These are phyloP conservation scores for Trichophyton equinum DNA, from an alignment of 2,329 filamentous ascomycete species.

Conservation along the genomic window DNA sequence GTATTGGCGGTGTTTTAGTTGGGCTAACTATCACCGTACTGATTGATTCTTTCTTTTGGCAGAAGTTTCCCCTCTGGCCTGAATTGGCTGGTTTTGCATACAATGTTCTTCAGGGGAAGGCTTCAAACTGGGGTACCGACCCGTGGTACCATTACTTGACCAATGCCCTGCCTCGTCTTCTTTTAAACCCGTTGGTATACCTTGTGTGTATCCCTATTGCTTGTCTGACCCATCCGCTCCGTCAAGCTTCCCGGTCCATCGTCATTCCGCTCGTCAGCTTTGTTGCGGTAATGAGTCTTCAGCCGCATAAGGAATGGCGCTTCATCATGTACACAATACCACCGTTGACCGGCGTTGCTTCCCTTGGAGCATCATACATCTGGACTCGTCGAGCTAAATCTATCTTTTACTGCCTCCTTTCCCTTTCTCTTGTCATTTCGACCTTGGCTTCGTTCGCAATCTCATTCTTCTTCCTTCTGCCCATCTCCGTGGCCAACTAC, in stretches of 20 bases:
- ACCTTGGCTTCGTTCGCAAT: slow-evolving; percentile 47
- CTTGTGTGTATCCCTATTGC: slow-evolving; percentile 40
- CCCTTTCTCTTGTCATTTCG: slow-evolving; percentile 46
- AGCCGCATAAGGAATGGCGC: slow-evolving; percentile 91
- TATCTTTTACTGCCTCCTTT: slow-evolving; percentile 42
- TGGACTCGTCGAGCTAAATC: slow-evolving; percentile 55
- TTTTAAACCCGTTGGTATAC: slow-evolving; percentile 64
- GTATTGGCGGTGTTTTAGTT: slow-evolving; percentile 50
- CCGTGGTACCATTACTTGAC: slow-evolving; percentile 79
- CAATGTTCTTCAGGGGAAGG: slow-evolving; percentile 74
- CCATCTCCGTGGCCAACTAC: slow-evolving; percentile 80
- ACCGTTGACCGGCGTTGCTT: slow-evolving; percentile 62
- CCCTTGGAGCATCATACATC: slow-evolving; percentile 59
- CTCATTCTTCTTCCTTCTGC: slow-evolving; percentile 58
- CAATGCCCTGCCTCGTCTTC: slow-evolving; percentile 65
- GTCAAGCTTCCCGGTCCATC: slow-evolving; percentile 39
- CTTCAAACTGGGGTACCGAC: slow-evolving; percentile 75
- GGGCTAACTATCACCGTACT: slow-evolving; percentile 58
- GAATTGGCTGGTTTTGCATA: slow-evolving; percentile 82
- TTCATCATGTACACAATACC: slow-evolving; percentile 88
- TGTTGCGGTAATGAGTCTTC: slow-evolving; percentile 66
- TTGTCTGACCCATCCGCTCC: slow-evolving; percentile 43
- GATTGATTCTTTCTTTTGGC: slow-evolving; percentile 92
- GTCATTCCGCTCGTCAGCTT: slow-evolving; percentile 59
- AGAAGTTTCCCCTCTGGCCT: slow-evolving; percentile 65